Conservation (phyloP, 78 protist species). For the Blattamonas nauphoetae region DNA sequence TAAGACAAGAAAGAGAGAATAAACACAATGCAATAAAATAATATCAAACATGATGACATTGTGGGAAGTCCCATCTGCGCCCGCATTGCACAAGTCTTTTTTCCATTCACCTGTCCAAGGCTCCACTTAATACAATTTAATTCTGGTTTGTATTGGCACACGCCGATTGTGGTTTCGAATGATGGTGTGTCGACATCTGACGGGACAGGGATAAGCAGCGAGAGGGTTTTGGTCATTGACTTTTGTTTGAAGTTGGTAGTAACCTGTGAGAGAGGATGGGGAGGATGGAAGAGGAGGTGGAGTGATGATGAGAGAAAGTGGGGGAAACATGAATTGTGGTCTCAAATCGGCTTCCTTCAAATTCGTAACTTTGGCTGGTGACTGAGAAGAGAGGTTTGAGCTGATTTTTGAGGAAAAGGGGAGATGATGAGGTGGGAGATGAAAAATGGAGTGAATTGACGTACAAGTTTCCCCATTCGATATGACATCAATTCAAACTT, state of each 20-base stretch:
- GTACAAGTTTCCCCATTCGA: constrained; percentile 70
- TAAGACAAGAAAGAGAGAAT: not conserved
- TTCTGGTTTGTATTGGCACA: constrained; percentile 83
- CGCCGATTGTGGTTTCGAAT: constrained; percentile 43
- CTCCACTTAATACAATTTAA: constrained; percentile 82
- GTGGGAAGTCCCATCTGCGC: constrained; percentile 89
- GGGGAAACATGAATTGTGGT: no score
- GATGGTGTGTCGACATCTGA: constrained; percentile 83
- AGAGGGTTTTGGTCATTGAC: constrained; percentile 83
- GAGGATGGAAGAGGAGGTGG: no score
- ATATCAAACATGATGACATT: not conserved
- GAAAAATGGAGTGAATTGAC: no score
- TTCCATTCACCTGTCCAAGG: constrained; percentile 84
- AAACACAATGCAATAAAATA: not conserved
- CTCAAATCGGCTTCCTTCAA: not conserved
- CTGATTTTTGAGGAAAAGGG: no score
- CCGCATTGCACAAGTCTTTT: constrained; percentile 63
- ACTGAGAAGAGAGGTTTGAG: not conserved
- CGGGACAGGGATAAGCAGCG: constrained; percentile 88
- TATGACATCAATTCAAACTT: constrained; percentile 95
- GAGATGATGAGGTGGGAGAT: no score
- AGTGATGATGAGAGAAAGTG: no score
- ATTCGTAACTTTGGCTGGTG: not conserved
- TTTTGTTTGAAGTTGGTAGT: constrained; percentile 74
- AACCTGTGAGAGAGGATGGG: no score